phyloP scores from a whole-genome alignment of 2,329 filamentous ascomycete species.

The Trichoderma atroviride region DNA sequence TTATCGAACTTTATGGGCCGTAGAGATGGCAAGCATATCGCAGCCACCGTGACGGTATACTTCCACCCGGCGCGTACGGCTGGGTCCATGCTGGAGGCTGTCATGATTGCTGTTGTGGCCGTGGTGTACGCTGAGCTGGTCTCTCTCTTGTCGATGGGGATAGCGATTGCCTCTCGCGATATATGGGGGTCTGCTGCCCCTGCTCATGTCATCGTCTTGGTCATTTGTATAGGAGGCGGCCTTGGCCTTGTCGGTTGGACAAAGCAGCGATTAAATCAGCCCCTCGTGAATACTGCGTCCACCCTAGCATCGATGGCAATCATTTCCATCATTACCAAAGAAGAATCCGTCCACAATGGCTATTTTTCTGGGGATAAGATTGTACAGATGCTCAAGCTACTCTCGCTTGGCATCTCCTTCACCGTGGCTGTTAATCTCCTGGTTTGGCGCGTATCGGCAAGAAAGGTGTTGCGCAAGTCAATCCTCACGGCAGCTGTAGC shows the following conservation, averaged over 20 bases:
- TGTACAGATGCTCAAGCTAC: conserved; percentile 78
- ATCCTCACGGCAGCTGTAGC: conserved; percentile 73
- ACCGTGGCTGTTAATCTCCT: conserved; percentile 75
- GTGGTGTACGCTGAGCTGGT: conserved; percentile 72
- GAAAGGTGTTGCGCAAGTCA: conserved; percentile 70
- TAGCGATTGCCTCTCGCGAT: conserved; percentile 76
- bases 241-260: conserved; percentile 87
- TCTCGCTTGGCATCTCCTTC: conserved; percentile 73
- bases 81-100: conserved; percentile 88
- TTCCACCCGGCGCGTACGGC: conserved; percentile 87
- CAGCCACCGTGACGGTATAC: conserved; percentile 91
- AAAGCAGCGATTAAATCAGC: conserved; percentile 77
- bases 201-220: conserved; percentile 76
- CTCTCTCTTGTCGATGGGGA: conserved; percentile 83
- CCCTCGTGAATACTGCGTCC: conserved; percentile 80
- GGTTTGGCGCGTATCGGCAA: conserved; percentile 77
- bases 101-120: conserved; percentile 73
- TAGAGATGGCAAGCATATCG: conserved; percentile 90
- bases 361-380: conserved; percentile 83
- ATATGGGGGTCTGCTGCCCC: conserved; percentile 66
- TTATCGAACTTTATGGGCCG: conserved; percentile 75
- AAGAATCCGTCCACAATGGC: conserved; percentile 81
- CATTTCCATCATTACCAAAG: conserved; percentile 88
- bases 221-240: conserved; percentile 83
- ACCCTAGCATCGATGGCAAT: conserved; percentile 86